Conservation (phyloP, 345 rosid genomes). For the Euphorbia lathyris region DNA sequence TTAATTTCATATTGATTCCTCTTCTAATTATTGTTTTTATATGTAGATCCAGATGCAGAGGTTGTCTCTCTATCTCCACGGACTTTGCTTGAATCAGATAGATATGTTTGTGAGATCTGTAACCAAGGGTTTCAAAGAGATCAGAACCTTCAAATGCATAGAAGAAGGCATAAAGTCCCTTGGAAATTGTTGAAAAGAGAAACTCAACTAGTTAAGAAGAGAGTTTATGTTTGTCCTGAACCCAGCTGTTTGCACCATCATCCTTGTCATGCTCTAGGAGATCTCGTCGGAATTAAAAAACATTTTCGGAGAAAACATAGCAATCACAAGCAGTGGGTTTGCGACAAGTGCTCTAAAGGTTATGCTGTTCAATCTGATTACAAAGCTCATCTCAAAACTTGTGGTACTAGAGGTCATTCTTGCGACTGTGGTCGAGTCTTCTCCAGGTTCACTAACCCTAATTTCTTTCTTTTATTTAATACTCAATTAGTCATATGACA, state of each 20-base stretch:
- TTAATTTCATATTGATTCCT: too few relatives aligned
- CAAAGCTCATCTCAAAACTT: slow-evolving; percentile 86
- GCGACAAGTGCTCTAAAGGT: slow-evolving; percentile 73
- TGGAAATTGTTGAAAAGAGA: slow-evolving; percentile 85
- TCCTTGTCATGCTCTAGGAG: slow-evolving; percentile 83
- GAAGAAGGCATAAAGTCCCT: slow-evolving; percentile 82
- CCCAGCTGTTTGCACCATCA: slow-evolving; percentile 75
- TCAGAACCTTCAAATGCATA: slow-evolving; percentile 86
- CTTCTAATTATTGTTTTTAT: background rate
- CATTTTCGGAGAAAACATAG: slow-evolving; percentile 79
- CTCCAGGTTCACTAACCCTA: slow-evolving; percentile 55
- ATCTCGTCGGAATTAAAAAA: slow-evolving; percentile 81
- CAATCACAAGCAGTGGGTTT: slow-evolving; percentile 77
- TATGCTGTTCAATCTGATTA: slow-evolving; percentile 89
- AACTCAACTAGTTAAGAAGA: slow-evolving; percentile 58
- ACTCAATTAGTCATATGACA: slow-evolving; percentile 9
- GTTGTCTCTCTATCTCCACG: slow-evolving; percentile 74
- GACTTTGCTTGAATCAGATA: slow-evolving; percentile 71
- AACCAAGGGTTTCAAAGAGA: slow-evolving; percentile 88
- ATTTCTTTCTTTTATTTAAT: slow-evolving; percentile 6
- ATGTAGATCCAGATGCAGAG: slow-evolving; percentile 83
- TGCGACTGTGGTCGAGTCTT: slow-evolving; percentile 92
- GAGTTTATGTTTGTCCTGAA: slow-evolving; percentile 82
- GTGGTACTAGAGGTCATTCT: slow-evolving; percentile 86
- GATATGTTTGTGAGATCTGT: slow-evolving; percentile 87